These are phyloP conservation scores for Syzygium aqueum DNA, from an alignment of 345 rosid genomes.

Conservation along the genomic window DNA sequence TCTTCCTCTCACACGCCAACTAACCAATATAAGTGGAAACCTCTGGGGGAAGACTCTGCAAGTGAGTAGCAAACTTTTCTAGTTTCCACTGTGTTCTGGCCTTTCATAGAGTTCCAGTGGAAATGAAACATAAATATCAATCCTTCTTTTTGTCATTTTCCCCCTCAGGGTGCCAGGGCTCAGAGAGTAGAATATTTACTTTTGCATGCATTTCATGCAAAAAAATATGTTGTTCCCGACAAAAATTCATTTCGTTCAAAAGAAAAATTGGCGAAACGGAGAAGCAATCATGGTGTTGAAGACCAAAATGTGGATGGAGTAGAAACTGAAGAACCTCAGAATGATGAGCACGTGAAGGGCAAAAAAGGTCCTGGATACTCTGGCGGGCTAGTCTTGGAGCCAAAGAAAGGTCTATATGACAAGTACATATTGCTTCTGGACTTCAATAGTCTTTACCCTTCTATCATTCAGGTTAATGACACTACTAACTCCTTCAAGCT, in stretches of 20 bases:
- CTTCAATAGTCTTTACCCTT: slow-evolving; percentile 97
- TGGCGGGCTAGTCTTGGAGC: slow-evolving; percentile 98
- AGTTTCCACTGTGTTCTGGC: neutral
- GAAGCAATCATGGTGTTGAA: slow-evolving; percentile 33
- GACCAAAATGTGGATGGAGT: slow-evolving; percentile 34
- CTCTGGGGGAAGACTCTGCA: slow-evolving; percentile 98
- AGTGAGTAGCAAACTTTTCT: slow-evolving; percentile 29
- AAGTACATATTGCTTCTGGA: slow-evolving; percentile 89
- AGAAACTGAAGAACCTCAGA: slow-evolving; percentile 34
- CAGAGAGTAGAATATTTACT: slow-evolving; percentile 92
- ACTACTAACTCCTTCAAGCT: neutral
- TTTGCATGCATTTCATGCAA: slow-evolving; percentile 85
- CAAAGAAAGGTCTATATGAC: slow-evolving; percentile 92
- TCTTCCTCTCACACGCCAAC: slow-evolving; percentile 98
- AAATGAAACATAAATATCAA: neutral
- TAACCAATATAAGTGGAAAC: slow-evolving; percentile 95
- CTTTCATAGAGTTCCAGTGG: neutral
- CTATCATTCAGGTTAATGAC: slow-evolving; percentile 85
- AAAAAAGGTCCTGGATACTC: slow-evolving; percentile 92
- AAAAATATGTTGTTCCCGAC: slow-evolving; percentile 92
- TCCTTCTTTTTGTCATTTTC: neutral
- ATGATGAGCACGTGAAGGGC: slow-evolving; percentile 37
- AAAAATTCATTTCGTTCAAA: slow-evolving; percentile 48
- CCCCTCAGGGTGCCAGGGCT: slow-evolving; percentile 90
- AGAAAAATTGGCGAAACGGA: slow-evolving; percentile 45